phyloP scores from a whole-genome alignment of 1,284 basidiomycete species.

The Cryptococcus amylolentus region DNA sequence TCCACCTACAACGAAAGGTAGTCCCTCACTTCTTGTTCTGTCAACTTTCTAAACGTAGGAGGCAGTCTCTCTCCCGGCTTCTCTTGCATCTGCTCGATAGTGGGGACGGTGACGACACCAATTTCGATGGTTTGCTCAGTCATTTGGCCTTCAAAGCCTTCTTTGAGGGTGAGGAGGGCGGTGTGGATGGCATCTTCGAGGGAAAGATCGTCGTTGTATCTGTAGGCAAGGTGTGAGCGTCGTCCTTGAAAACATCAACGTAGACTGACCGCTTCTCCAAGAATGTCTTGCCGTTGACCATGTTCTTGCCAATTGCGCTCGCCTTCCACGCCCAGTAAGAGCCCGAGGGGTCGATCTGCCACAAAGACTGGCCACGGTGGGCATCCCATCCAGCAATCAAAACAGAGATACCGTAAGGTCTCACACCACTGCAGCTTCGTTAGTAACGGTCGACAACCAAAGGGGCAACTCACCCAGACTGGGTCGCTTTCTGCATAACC shows the following conservation, averaged over 20 bases:
- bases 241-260: neutral
- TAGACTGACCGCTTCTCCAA: conserved; percentile 83
- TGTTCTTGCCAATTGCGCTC: conserved; percentile 98
- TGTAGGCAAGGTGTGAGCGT: conserved; percentile 41
- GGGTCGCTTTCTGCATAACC: conserved; percentile 98
- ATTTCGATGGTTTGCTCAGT: conserved; percentile 99
- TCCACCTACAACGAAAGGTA: conserved; percentile 60
- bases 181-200: conserved; percentile 99
- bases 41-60: conserved; percentile 87
- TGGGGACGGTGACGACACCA: conserved; percentile 87
- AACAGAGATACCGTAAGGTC: conserved; percentile 95
- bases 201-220: conserved; percentile 99
- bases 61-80: conserved; percentile 66
- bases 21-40: conserved; percentile 90
- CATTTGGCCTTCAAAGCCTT: conserved; percentile 99
- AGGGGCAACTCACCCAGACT: conserved; percentile 77
- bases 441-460: neutral
- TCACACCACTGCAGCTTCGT: conserved; percentile 69
- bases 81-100: conserved; percentile 67
- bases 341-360: conserved; percentile 98
- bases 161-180: conserved; percentile 95
- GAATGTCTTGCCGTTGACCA: conserved; percentile 99
- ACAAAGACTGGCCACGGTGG: conserved; percentile 85
- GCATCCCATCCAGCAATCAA: conserved; percentile 95
- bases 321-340: conserved; percentile 99